Conservation (phyloP, 2,329 filamentous ascomycete genomes). For the Phialophora macrospora region DNA sequence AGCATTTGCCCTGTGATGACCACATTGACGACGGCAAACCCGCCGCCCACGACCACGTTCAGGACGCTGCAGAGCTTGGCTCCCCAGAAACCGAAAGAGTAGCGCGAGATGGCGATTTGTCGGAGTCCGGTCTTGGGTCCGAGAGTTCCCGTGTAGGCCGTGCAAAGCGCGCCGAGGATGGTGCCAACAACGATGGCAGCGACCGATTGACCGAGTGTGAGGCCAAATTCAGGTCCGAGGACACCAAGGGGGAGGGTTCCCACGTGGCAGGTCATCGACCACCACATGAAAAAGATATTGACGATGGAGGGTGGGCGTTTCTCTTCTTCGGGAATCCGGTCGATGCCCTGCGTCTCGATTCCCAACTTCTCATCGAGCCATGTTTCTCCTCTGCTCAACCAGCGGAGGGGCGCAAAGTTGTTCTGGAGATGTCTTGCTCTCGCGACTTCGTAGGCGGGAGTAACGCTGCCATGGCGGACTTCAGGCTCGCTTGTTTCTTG, state of each 20-base stretch:
- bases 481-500: conserved; percentile 15
- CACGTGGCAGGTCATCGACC: conserved; percentile 51
- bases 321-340: conserved; percentile 53
- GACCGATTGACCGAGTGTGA: conserved; percentile 53
- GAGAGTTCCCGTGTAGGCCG: conserved; percentile 50
- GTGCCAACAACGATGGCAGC: conserved; percentile 50
- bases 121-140: conserved; percentile 48
- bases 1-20: conserved; percentile 45
- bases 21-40: conserved; percentile 44
- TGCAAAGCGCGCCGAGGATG: conserved; percentile 49
- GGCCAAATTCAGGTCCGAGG: conserved; percentile 56
- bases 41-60: conserved; percentile 41
- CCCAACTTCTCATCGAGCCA: conserved; percentile 53
- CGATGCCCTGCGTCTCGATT: conserved; percentile 56
- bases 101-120: conserved; percentile 41
- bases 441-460: conserved; percentile 33
- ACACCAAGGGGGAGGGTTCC: conserved; percentile 48
- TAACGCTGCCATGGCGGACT: conserved; percentile 31
- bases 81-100: conserved; percentile 43
- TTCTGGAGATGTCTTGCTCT: conserved; percentile 33
- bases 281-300: conserved; percentile 54
- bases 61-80: conserved; percentile 42
- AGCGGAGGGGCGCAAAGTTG: conserved; percentile 32
- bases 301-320: conserved; percentile 49
- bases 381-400: conserved; percentile 43